phyloP scores from a whole-genome alignment of 2,329 filamentous ascomycete genomes.

The Setomelanomma holmii region DNA sequence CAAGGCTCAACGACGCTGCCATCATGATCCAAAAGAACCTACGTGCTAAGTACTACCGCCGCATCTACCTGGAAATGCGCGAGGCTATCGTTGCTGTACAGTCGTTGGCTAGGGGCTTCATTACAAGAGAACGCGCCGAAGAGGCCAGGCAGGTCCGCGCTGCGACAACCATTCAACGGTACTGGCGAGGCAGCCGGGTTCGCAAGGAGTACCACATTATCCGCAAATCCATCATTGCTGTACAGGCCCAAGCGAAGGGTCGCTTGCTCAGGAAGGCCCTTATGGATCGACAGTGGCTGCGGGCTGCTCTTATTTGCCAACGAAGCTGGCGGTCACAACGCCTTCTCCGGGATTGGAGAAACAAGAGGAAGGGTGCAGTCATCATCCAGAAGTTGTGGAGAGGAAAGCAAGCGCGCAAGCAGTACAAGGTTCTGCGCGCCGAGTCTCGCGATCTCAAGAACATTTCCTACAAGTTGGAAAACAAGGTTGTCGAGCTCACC shows the following conservation, averaged over 20 bases:
- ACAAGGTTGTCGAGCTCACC: conserved; percentile 98
- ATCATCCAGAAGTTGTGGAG: conserved; percentile 94
- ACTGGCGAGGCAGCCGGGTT: conserved; percentile 93
- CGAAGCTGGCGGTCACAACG: conserved; percentile 84
- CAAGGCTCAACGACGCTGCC: conserved; percentile 87
- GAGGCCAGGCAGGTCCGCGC: conserved; percentile 84
- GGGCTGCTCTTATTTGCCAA: conserved; percentile 89
- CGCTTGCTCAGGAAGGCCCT: conserved; percentile 90
- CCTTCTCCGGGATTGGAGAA: conserved; percentile 81
- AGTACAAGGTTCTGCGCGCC: conserved; percentile 90
- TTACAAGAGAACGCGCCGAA: conserved; percentile 78
- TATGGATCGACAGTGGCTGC: conserved; percentile 83
- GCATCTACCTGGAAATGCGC: conserved; percentile 86
- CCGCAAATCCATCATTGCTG: conserved; percentile 82
- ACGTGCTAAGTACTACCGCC: conserved; percentile 91
- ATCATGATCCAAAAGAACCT: conserved; percentile 99
- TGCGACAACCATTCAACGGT: conserved; percentile 91
- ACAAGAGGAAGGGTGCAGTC: conserved; percentile 87
- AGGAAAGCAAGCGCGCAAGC: conserved; percentile 78
- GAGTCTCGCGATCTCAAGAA: conserved; percentile 98
- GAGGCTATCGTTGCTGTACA: conserved; percentile 82
- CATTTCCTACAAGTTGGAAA: conserved; percentile 98
- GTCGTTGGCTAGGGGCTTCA: conserved; percentile 76
- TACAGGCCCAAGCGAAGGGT: conserved; percentile 90
- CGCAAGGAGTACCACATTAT: conserved; percentile 80